Evolutionary conservation across 2,329 filamentous ascomycete species (phyloP), one percentile per base, ranked within the genome.

Genomic region (Sporothrix inflata): DNA sequence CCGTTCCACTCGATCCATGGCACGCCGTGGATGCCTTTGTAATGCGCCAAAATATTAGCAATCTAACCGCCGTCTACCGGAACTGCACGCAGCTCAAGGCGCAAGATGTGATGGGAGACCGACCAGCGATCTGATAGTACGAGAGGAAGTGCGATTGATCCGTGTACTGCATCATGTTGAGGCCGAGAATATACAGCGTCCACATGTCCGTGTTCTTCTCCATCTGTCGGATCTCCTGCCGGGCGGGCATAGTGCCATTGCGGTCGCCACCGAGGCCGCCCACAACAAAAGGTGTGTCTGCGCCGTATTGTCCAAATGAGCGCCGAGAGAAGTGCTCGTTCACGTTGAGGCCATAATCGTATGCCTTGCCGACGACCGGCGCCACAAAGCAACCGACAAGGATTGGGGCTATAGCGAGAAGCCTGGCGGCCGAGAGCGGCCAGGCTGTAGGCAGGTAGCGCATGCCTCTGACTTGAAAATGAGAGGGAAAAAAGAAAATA

Each of bases 121-220:
- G 80, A 92, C 93, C 92, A 73, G 91, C 87, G 76, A 97, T 87
- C 77, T 93, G 89, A 81, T 94, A 97, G 84, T 90, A 96, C 53
- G 93, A 95, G 49, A 91, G 84, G 71, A 85, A 84, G 70, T 85
- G 82, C 21, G 84, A 83, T 81, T 94, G 91, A 75, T 90, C 83
- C 72, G 88, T 88, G 74, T 84, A 86, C 81, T 93, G 90, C 83
- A 95, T 89, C 82, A 90, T 89, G 79, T 88, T 88, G 76, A 96
- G 85, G 14, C 91, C 91, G 66, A 95, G 86, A 34, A 97, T 83
- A 80, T 91, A 97, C 73, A 97, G 81, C 78, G 92, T 93, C 89
- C 91, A 94, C 78, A 87, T 86, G 77, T 93, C 89, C 9, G 85
- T 79, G 72, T 92, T 86, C 70, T 86, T 82, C 75, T 88, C 83